Evolutionary conservation across 2,329 filamentous ascomycete species (phyloP).

Genomic region (Lizonia empirigonia): DNA sequence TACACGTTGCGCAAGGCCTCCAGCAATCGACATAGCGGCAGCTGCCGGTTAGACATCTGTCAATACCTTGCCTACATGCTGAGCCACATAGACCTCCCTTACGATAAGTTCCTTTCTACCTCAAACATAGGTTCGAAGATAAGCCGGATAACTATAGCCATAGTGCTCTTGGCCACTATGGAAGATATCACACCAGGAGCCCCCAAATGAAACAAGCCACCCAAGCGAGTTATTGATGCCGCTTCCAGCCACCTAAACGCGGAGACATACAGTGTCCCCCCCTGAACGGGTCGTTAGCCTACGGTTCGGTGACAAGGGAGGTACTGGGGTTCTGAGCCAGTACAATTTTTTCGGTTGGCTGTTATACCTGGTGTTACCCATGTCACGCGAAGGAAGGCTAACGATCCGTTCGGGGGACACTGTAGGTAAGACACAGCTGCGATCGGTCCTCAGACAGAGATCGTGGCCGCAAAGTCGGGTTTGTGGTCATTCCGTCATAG

Average conservation of each 20-base stretch:
- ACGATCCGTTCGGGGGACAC: too few relatives aligned
- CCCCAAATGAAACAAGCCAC: neutral
- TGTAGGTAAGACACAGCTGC: too few relatives aligned
- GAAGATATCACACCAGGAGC: neutral
- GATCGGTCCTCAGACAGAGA: conserved; percentile 7
- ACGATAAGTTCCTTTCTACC: neutral
- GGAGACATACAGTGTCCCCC: conserved; percentile 5
- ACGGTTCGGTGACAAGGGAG: too few relatives aligned
- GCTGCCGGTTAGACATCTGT: neutral
- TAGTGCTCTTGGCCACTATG: neutral
- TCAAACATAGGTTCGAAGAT: neutral
- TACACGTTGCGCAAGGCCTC: neutral
- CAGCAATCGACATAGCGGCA: neutral
- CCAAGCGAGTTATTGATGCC: neutral
- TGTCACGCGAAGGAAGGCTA: too few relatives aligned
- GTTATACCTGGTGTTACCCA: too few relatives aligned
- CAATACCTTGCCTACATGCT: neutral
- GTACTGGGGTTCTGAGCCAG: too few relatives aligned
- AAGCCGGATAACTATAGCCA: neutral
- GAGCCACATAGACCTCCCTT: neutral
- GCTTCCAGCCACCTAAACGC: neutral
- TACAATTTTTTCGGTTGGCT: too few relatives aligned
- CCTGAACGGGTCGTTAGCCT: too few relatives aligned
- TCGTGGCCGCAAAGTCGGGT: neutral
- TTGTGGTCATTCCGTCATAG: conserved; percentile 12